phyloP scores from a whole-genome alignment of 1,284 basidiomycete species.

The Ustanciosporium gigantosporum region DNA sequence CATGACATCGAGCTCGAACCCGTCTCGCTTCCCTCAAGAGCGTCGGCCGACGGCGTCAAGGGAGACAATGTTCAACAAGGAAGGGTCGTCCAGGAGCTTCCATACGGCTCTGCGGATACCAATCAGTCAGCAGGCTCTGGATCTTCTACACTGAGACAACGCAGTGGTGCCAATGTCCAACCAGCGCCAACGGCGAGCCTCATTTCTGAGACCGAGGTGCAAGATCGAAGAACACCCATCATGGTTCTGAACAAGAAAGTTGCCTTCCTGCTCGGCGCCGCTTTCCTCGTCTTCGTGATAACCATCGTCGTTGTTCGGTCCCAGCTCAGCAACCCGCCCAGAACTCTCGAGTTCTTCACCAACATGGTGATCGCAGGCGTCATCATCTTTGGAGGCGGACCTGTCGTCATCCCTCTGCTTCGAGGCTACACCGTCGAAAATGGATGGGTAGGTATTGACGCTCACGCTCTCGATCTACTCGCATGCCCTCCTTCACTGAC shows the following conservation, averaged over 20 bases:
- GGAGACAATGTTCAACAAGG: background rate
- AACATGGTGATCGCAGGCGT: slow-evolving; percentile 65
- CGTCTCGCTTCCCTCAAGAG: background rate
- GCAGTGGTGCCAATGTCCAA: background rate
- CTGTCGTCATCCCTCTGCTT: slow-evolving; percentile 69
- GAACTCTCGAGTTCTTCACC: slow-evolving; percentile 63
- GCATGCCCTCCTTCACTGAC: background rate
- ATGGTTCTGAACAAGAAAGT: slow-evolving; percentile 33
- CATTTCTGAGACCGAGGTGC: background rate
- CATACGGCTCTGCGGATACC: background rate
- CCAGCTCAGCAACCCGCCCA: slow-evolving; percentile 51
- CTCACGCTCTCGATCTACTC: background rate
- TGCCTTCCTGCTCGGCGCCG: slow-evolving; percentile 48
- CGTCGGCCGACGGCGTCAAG: background rate
- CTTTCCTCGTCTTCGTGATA: slow-evolving; percentile 55
- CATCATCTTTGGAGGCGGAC: slow-evolving; percentile 70
- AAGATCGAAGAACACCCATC: slow-evolving; percentile 15
- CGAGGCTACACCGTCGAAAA: slow-evolving; percentile 68
- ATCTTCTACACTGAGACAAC: background rate
- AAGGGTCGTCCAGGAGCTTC: background rate
- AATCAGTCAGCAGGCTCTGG: background rate
- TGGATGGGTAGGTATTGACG: slow-evolving; percentile 48
- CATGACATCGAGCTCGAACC: slow-evolving; percentile 43
- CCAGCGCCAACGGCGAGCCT: background rate
- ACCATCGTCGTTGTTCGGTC: slow-evolving; percentile 61